Percentiles rank a stretch among this genome's conserved stretches.
Evolutionary conservation across 2,329 filamentous ascomycete genomes (phyloP).

Genomic region (Neopestalotiopsis sp.): DNA sequence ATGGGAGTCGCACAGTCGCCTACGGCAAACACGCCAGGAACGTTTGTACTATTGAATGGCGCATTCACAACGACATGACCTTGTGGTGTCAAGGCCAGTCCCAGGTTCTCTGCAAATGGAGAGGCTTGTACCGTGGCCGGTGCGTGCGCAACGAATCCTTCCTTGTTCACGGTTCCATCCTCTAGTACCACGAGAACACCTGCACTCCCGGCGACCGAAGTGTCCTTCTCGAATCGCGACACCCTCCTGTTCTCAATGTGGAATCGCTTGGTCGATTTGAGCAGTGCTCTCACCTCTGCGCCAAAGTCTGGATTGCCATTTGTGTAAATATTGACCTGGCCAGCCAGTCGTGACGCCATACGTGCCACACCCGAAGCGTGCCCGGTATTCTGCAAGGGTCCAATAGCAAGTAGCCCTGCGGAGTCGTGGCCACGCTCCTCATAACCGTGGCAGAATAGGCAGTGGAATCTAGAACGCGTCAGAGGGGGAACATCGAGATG

Average conservation of each 20-base stretch:
- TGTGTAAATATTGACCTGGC: slow-evolving; percentile 56
- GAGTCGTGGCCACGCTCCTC: slow-evolving; percentile 30
- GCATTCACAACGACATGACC: slow-evolving; percentile 49
- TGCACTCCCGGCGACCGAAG: slow-evolving; percentile 25
- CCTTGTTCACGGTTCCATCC: slow-evolving; percentile 42
- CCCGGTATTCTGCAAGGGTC: slow-evolving; percentile 35
- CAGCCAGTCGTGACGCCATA: slow-evolving; percentile 50
- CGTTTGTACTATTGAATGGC: slow-evolving; percentile 55
- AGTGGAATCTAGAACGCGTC: slow-evolving; percentile 11
- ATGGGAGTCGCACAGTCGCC: slow-evolving; percentile 51
- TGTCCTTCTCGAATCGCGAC: slow-evolving; percentile 20
- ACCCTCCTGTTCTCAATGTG: slow-evolving; percentile 22
- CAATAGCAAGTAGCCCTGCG: slow-evolving; percentile 52
- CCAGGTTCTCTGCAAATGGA: slow-evolving; percentile 48
- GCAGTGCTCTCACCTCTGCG: slow-evolving; percentile 28
- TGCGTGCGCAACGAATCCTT: slow-evolving; percentile 48
- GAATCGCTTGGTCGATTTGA: slow-evolving; percentile 40
- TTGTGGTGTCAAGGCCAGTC: slow-evolving; percentile 44
- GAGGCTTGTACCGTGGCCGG: slow-evolving; percentile 45
- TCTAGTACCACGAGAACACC: slow-evolving; percentile 32
- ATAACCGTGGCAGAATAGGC: slow-evolving; percentile 19
- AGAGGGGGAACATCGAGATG: not conserved
- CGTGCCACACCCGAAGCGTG: slow-evolving; percentile 46
- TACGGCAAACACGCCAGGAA: slow-evolving; percentile 57
- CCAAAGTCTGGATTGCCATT: slow-evolving; percentile 46